phyloP scores from a whole-genome alignment of 148 eudicot genomes.

The Polygonum aviculare region DNA sequence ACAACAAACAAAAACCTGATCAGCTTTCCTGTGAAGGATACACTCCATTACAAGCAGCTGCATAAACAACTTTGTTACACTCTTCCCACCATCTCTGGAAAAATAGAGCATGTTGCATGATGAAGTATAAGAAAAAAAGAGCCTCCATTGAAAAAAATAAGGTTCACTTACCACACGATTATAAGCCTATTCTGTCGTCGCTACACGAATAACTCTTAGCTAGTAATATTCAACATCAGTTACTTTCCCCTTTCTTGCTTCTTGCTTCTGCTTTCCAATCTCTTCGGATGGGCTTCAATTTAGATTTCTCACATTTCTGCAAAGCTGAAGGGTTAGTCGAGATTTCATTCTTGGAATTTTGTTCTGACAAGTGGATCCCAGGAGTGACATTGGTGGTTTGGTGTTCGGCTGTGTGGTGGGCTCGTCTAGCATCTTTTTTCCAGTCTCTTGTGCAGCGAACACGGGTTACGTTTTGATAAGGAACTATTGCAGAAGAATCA shows the following conservation, averaged over 20 bases:
- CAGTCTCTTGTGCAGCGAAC: constrained; percentile 58
- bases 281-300: constrained; percentile 39
- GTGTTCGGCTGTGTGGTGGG: constrained; percentile 37
- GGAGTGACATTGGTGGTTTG: constrained; percentile 19
- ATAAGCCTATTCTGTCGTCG: neutral
- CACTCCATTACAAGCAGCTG: neutral
- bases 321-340: neutral
- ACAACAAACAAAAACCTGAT: neutral
- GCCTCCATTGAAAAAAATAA: neutral
- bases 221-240: neutral
- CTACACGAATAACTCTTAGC: neutral
- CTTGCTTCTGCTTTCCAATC: constrained; percentile 95
- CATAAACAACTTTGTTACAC: neutral
- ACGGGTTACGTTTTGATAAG: constrained; percentile 31
- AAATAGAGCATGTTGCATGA: neutral
- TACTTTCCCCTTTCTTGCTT: constrained; percentile 34
- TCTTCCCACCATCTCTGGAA: neutral
- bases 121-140: neutral
- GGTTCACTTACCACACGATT: constrained; percentile 4
- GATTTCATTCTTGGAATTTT: neutral
- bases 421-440: constrained; percentile 88
- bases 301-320: constrained; percentile 4
- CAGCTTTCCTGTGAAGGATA: constrained; percentile 4
- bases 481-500: constrained; percentile 13
- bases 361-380: constrained; percentile 16